phyloP scores from a whole-genome alignment of 2,329 filamentous ascomycete species.

The Fusarium coffeatum region DNA sequence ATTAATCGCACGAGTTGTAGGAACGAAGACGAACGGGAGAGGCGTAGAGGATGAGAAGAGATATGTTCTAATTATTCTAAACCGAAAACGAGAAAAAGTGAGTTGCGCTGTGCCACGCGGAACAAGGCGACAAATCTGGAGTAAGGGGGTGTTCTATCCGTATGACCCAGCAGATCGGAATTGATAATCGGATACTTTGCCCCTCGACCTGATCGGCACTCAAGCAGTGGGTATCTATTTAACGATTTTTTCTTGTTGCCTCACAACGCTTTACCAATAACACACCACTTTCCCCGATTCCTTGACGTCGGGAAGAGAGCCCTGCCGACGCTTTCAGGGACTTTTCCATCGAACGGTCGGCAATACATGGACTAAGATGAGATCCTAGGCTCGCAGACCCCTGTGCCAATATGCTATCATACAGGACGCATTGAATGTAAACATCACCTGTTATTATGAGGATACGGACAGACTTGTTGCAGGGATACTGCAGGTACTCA shows the following conservation, averaged over 20 bases:
- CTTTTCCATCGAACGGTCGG: conserved; percentile 6
- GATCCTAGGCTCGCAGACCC: conserved; percentile 24
- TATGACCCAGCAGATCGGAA: conserved; percentile 32
- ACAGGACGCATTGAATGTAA: conserved; percentile 39
- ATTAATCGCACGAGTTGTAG: neutral
- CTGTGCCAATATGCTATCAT: conserved; percentile 30
- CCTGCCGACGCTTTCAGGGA: conserved; percentile 27
- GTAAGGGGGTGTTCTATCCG: conserved; percentile 12
- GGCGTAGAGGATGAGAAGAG: conserved; percentile 5
- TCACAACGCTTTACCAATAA: neutral
- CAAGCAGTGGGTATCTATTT: conserved; percentile 24
- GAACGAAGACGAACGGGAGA: conserved; percentile 26
- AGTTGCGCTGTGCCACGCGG: conserved; percentile 8
- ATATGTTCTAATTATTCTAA: conserved; percentile 8
- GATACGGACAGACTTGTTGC: conserved; percentile 21
- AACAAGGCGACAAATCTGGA: conserved; percentile 19
- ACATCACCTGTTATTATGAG: conserved; percentile 40
- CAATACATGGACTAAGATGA: conserved; percentile 25
- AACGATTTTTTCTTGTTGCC: conserved; percentile 22
- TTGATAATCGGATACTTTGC: conserved; percentile 39
- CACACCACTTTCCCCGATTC: conserved; percentile 28
- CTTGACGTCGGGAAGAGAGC: conserved; percentile 27
- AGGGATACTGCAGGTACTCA: conserved; percentile 22
- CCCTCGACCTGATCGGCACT: conserved; percentile 20
- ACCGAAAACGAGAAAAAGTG: conserved; percentile 43